Evolutionary conservation across 805 yeast genomes (phyloP).

Genomic region (Spencermartinsiella europaea): DNA sequence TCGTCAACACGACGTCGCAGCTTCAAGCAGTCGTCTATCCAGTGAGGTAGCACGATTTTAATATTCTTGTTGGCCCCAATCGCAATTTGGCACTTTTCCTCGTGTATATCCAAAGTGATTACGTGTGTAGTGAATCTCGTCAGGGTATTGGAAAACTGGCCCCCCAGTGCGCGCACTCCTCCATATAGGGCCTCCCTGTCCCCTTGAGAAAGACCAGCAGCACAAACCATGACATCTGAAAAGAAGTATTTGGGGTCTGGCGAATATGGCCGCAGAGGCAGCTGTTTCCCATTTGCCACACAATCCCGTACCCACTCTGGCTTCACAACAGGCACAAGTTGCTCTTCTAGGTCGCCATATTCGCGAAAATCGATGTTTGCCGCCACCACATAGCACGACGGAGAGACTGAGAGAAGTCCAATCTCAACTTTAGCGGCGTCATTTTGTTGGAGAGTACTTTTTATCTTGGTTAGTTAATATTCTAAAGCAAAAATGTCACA

Average conservation of each 20-base stretch:
- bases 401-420: conserved; percentile 1
- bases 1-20: conserved; percentile 48
- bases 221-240: conserved; percentile 55
- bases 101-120: conserved; percentile 46
- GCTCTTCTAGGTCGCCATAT: conserved; percentile 40
- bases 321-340: conserved; percentile 62
- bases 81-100: conserved; percentile 58
- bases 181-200: conserved; percentile 65
- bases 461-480: background rate
- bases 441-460: background rate
- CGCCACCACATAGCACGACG: conserved; percentile 38
- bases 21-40: conserved; percentile 71
- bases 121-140: conserved; percentile 76
- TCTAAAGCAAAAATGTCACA: background rate
- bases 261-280: conserved; percentile 55
- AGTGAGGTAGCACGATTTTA: conserved; percentile 61
- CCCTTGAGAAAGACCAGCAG: conserved; percentile 51
- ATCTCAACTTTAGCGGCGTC: background rate
- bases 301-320: conserved; percentile 57
- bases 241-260: conserved; percentile 69
- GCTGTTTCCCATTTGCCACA: conserved; percentile 35
- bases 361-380: conserved; percentile 48
- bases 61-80: conserved; percentile 28
- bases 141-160: conserved; percentile 57
- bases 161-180: conserved; percentile 72